phyloP scores from a whole-genome alignment of 23 red algal genomes.

The Gracilaria vermiculophylla region DNA sequence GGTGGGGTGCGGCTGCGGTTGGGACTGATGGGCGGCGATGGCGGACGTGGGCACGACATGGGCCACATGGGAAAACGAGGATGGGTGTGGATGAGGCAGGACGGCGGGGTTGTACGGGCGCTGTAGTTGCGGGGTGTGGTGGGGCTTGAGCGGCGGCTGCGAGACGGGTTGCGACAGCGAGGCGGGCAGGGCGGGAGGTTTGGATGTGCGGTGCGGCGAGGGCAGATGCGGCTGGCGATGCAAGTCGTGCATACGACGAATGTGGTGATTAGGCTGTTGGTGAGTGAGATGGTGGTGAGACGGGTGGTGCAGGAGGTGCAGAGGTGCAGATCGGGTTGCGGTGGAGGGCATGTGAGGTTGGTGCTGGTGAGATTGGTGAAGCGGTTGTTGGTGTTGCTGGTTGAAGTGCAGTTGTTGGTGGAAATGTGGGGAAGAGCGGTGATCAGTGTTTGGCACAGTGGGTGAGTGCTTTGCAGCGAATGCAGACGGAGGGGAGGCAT shows the following conservation, averaged over 20 bases:
- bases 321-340: not conserved
- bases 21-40: not conserved
- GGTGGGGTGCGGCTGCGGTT: not conserved
- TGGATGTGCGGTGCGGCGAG: not conserved
- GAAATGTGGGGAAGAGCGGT: not conserved
- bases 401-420: not conserved
- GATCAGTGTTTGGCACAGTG: not conserved
- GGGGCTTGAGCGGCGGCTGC: not conserved
- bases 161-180: not conserved
- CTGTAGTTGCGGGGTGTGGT: not conserved
- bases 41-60: not conserved
- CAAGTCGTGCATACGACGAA: slow-evolving; percentile 1
- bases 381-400: not conserved
- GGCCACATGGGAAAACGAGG: not conserved
- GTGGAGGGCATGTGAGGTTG: not conserved
- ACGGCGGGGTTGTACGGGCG: not conserved
- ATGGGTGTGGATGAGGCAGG: not conserved
- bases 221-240: slow-evolving; percentile 7
- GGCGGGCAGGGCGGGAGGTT: not conserved
- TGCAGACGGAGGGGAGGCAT: not conserved
- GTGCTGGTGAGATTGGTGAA: not conserved
- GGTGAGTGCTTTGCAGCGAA: not conserved
- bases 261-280: not conserved
- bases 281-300: not conserved
- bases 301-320: not conserved